Base-by-base conservation (phyloP, 345 rosid genomes). In the Alliaria petiolata region DNA sequence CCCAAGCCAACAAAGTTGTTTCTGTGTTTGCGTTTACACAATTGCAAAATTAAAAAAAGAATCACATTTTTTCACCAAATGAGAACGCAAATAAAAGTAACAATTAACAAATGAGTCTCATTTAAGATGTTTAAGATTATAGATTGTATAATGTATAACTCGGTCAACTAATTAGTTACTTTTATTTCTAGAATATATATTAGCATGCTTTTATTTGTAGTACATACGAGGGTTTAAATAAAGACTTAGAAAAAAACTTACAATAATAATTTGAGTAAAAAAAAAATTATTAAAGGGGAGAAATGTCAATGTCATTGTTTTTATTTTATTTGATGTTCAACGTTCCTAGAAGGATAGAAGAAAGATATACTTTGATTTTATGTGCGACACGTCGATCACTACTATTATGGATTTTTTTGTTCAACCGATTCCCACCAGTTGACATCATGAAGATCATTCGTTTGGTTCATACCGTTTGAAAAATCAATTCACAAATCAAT, bases 401-500 rank as follows among this genome's bases (percentile, higher is more conserved):
- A 52, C 69, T 75, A 61, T 68, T 52, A 26, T 52, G 20, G 68
- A 60, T 61, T 7, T 50, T 67, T 60, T 67, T 44, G 69, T 60
- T 61, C 63, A 50, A 67, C 67, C 34, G 58, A 68, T 75, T 75
- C 61, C 20, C n/a, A n/a, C 20, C 15, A 36, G 64, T 46, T 76
- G 79, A 76, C 75, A 69, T 76, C 75, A 76, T 62, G 75, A 69
- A 76, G 79, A 76, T 69, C 70, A 62, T 69, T 69, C 60, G 31
- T 38, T 38, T 69, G 70, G 75, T 57, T 70, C 74, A 35, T 53
- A 34, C 62, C 69, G 43, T 76, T 69, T 62, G 65, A 76, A 76
- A 45, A 54, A 36, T 75, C 73, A 68, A 51, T 42, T 67, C 62
- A 43, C 43, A 75, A 67, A 61, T 43, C 79, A 76, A 53, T 62